Base-by-base conservation (phyloP, 1,139 yeast species). In the Yamadazyma pseudoaaseri region DNA sequence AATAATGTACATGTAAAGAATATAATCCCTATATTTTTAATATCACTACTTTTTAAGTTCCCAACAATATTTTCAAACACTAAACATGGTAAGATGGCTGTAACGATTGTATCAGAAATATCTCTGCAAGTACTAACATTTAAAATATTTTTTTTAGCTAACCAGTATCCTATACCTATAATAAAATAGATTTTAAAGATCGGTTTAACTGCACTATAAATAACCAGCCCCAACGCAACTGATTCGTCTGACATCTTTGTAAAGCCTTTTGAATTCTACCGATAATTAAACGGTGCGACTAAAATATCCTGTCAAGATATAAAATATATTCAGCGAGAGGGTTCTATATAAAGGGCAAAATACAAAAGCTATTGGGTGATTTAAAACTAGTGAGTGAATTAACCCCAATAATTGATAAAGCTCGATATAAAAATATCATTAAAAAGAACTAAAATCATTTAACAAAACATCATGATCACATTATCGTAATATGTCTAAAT, bases 201-300 rank as follows among this genome's bases (percentile, higher is more conserved):
- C 16, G 97, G 97, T 61, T 87, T 89, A 32, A 84, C 83, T 0
- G 96, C 78, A 13, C 86, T 73, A 58, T 81, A 89, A 10, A 89
- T 81, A 27, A 89, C 78, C 29, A 72, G 72, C 9, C 96, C 95
- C 13, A 87, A 54, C 1, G 39, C 45, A 10, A 44, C 42, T 8
- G 39, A 21, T 29, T 12, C 26, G 9, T 24, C 23, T 12, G 23
- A 25, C 28, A 25, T 30, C 6, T 22, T 22, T 4, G 12, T 22
- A n/a, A n/a, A n/a, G 21, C 21, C 21, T 18, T 18, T 18, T 18
- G 21, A 18, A 18, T 16, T 4, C 14, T 16, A 12, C 14, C 14
- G 26, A 24, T n/a, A 12, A 12, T 10, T 10, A 8, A 10, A 20
- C 10, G 21, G 21, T n/a, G n/a, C n/a, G n/a, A n/a, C n/a, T n/a